Evolutionary conservation across 176 grass and related monocot genomes (phyloP).

Genomic region (Raddia distichophylla): DNA sequence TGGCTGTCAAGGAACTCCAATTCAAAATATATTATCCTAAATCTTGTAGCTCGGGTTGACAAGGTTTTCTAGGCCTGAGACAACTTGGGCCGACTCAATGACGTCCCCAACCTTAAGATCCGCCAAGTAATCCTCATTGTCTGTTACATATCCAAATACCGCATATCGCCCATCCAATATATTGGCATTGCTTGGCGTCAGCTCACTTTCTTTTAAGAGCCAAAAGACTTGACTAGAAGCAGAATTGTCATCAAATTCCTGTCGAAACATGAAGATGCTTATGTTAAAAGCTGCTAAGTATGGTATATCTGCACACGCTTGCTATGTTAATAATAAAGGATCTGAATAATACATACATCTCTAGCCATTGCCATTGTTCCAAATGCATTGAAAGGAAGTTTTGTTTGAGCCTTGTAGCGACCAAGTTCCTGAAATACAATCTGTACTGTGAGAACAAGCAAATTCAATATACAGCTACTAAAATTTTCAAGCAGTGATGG

Average conservation of each 20-base stretch:
- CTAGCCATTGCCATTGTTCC: constrained; percentile 99
- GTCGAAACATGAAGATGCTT: constrained; percentile 23
- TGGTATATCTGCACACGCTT: constrained; percentile 1
- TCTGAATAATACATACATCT: constrained; percentile 63
- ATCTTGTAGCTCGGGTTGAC: constrained; percentile 95
- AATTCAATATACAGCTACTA: constrained; percentile 15
- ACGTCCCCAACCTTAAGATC: constrained; percentile 98
- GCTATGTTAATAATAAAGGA: constrained; percentile 31
- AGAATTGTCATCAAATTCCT: constrained; percentile 99
- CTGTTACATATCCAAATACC: constrained; percentile 81
- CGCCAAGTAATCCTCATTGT: constrained; percentile 88
- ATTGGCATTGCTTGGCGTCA: constrained; percentile 98
- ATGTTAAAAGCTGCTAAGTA: constrained; percentile 12
- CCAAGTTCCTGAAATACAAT: constrained; percentile 80
- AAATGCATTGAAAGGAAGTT: constrained; percentile 97
- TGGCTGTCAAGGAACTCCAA: background rate
- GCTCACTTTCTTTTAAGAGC: constrained; percentile 97
- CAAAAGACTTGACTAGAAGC: constrained; percentile 97
- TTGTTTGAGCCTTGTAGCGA: constrained; percentile 94
- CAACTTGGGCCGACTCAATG: constrained; percentile 92
- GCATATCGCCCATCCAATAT: constrained; percentile 92
- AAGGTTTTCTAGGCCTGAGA: constrained; percentile 90
- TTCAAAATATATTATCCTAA: constrained; percentile 57
- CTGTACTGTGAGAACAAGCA: background rate
- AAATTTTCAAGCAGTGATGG: constrained; percentile 21